Evolutionary conservation across 768 basidiomycete species (phyloP).

Genomic region (Coprinopsis marcescibilis): DNA sequence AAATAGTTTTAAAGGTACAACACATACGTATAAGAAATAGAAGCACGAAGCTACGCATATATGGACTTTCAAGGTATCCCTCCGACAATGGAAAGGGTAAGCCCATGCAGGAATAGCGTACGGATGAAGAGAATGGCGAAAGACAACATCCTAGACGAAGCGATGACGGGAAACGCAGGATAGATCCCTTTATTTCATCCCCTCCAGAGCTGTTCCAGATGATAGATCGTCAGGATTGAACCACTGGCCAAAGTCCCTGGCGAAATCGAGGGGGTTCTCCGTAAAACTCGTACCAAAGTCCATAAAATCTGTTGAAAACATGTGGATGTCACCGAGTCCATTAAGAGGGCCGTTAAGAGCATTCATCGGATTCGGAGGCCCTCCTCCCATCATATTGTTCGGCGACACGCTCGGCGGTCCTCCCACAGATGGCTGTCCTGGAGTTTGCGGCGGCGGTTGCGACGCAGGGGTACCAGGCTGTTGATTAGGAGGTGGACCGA

Average conservation of each 20-base stretch:
- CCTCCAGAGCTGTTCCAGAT: neutral
- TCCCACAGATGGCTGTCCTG: constrained; percentile 5
- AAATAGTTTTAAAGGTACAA: constrained; percentile 8
- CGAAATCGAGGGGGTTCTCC: constrained; percentile 54
- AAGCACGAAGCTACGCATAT: too few species aligned
- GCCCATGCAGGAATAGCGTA: neutral
- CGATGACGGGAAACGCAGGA: constrained; percentile 2
- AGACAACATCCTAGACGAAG: constrained; percentile 1
- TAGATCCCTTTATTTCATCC: constrained; percentile 7
- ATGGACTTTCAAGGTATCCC: too few species aligned
- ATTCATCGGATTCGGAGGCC: constrained; percentile 1
- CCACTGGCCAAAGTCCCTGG: constrained; percentile 73
- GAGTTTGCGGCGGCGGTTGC: constrained; percentile 4
- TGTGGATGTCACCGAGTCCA: constrained; percentile 2
- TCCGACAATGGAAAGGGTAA: too few species aligned
- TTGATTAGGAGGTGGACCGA: constrained; percentile 6
- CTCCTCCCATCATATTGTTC: constrained; percentile 3
- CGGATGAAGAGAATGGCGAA: too few species aligned
- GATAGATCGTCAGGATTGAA: constrained; percentile 50
- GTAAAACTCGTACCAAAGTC: constrained; percentile 40
- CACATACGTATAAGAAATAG: too few species aligned
- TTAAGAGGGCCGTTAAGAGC: constrained; percentile 6
- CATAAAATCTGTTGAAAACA: constrained; percentile 11
- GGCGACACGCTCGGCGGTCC: constrained; percentile 1
- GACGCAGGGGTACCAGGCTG: neutral